Percentiles rank a stretch among this genome's conserved stretches.
These are phyloP conservation scores for Rhamnella rubrinervis DNA, from an alignment of 331 rosid species.

Conservation along the genomic window DNA sequence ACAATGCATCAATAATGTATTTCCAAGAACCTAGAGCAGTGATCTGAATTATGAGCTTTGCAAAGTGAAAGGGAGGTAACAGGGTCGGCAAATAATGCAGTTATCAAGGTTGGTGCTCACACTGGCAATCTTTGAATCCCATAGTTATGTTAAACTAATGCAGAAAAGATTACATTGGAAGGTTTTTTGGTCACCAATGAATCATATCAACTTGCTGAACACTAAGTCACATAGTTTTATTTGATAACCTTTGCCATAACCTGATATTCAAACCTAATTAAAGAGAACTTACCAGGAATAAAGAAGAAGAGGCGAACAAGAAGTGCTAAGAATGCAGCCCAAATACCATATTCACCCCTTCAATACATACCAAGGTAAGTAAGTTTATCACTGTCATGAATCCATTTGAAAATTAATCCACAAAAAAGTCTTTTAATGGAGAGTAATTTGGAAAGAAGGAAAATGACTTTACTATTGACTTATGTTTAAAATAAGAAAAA, in stretches of 20 bases:
- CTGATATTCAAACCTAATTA: not conserved
- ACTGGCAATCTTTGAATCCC: too few relatives aligned
- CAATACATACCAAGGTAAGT: conserved; percentile 29
- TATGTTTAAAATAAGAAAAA: not conserved
- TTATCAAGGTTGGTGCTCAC: not conserved
- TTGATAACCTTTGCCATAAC: not conserved
- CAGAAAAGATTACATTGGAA: not conserved
- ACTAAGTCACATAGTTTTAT: not conserved
- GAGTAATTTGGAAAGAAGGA: conserved; percentile 5
- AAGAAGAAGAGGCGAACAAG: conserved; percentile 73
- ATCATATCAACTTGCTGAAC: not conserved
- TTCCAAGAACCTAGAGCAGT: too few relatives aligned
- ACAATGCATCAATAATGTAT: too few relatives aligned
- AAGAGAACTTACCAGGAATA: conserved; percentile 64
- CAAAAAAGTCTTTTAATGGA: not conserved
- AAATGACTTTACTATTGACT: not conserved
- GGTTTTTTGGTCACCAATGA: not conserved
- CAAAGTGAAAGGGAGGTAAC: too few relatives aligned
- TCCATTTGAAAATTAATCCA: conserved; percentile 4
- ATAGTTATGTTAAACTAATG: not conserved
- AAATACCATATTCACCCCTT: conserved; percentile 86
- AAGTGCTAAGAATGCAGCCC: conserved; percentile 88
- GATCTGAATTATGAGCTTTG: too few relatives aligned
- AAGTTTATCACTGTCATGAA: conserved; percentile 14
- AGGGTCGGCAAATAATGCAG: not conserved